Evolutionary conservation across 495 filamentous ascomycete species (phyloP).

Genomic region (Tetracladium setigerum): DNA sequence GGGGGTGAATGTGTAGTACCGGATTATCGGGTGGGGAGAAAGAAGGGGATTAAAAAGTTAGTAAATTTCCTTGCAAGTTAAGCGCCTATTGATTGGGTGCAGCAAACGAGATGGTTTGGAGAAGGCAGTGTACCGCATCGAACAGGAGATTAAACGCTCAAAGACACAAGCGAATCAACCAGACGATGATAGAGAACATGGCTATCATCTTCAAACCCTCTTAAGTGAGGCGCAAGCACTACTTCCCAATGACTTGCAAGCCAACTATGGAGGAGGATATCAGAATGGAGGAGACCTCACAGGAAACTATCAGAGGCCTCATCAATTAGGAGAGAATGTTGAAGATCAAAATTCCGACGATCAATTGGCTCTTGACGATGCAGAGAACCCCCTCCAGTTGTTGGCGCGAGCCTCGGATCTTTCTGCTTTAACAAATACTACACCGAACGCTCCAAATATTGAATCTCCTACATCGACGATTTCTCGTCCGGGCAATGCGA

Average conservation of each 20-base stretch:
- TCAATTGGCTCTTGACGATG: conserved; percentile 56
- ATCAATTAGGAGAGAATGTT: conserved; percentile 22
- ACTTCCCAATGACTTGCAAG: conserved; percentile 9
- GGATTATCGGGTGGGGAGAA: conserved; percentile 60
- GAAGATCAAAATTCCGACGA: conserved; percentile 33
- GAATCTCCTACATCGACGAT: background rate
- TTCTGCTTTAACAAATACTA: conserved; percentile 42
- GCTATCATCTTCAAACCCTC: conserved; percentile 42
- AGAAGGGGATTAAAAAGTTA: conserved; percentile 71
- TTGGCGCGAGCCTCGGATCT: conserved; percentile 64
- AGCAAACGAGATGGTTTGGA: conserved; percentile 68
- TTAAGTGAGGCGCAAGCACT: conserved; percentile 40
- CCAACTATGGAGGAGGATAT: conserved; percentile 5
- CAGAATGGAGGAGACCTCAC: conserved; percentile 12
- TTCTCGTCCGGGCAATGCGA: background rate
- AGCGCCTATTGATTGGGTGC: conserved; percentile 4
- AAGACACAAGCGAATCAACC: conserved; percentile 36
- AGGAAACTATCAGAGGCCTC: conserved; percentile 5
- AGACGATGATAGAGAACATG: too few relatives aligned
- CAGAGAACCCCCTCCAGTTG: conserved; percentile 65
- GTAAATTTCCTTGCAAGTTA: conserved; percentile 14
- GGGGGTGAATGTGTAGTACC: conserved; percentile 56
- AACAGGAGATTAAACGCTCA: conserved; percentile 61
- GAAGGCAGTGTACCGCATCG: conserved; percentile 65
- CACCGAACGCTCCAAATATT: background rate